Percentiles rank a stretch among this genome's conserved stretches.
These are phyloP conservation scores for Fusarium chuoi DNA, from an alignment of 2,329 filamentous ascomycete species.

Conservation along the genomic window DNA sequence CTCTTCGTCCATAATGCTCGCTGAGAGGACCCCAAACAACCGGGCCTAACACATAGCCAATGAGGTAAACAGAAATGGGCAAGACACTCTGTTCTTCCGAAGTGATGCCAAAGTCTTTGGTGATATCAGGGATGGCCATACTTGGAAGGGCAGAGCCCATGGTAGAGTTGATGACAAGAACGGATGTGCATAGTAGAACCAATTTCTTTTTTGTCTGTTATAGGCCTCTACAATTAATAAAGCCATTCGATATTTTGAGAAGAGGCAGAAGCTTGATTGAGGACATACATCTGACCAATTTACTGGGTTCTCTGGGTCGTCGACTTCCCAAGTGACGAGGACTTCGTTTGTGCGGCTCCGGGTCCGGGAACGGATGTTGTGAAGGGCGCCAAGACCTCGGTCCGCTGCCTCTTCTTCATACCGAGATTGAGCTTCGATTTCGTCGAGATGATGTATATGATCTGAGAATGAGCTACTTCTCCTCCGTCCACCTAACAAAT, in stretches of 20 bases:
- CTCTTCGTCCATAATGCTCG: slow-evolving; percentile 70
- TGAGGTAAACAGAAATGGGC: slow-evolving; percentile 71
- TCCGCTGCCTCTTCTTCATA: slow-evolving; percentile 57
- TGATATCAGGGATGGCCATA: slow-evolving; percentile 69
- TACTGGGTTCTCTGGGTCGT: slow-evolving; percentile 64
- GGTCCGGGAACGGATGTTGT: slow-evolving; percentile 50
- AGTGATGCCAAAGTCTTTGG: slow-evolving; percentile 65
- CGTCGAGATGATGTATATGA: slow-evolving; percentile 45
- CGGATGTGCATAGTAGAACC: slow-evolving; percentile 65
- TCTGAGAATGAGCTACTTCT: slow-evolving; percentile 41
- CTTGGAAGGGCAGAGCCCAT: slow-evolving; percentile 73
- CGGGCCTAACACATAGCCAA: slow-evolving; percentile 71
- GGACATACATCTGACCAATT: slow-evolving; percentile 58
- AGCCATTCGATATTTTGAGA: neutral
- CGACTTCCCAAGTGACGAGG: slow-evolving; percentile 57
- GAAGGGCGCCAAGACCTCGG: slow-evolving; percentile 47
- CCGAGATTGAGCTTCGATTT: slow-evolving; percentile 53
- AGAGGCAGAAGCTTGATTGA: neutral
- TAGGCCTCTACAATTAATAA: neutral
- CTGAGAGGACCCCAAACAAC: slow-evolving; percentile 73
- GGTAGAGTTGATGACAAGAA: slow-evolving; percentile 73
- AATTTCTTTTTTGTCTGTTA: slow-evolving; percentile 63
- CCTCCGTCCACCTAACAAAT: slow-evolving; percentile 36
- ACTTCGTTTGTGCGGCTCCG: slow-evolving; percentile 47
- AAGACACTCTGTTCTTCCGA: slow-evolving; percentile 59